Evolutionary conservation across 768 basidiomycete species (phyloP), one percentile per base, ranked within the genome.

Genomic region (Porphyrellus cyaneotinctus): DNA sequence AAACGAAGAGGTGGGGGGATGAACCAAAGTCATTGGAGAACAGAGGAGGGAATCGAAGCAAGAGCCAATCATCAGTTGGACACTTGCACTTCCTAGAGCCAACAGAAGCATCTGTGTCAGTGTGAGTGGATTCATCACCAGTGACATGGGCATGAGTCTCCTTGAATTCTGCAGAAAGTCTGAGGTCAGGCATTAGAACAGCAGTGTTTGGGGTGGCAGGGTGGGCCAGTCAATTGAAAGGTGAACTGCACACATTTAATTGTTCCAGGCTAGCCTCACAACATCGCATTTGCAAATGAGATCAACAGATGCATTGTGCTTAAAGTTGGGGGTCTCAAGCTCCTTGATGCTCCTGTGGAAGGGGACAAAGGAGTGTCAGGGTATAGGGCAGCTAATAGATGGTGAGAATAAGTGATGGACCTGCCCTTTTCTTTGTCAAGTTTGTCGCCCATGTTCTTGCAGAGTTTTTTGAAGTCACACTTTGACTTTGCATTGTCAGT

Each of bases 221-320:
- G 73, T 62, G 17, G 84, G 85, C 53, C 85, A 83, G 70, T 91
- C 90, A 59, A 91, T 77, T 59, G 86, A 69, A 92, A 92, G 1
- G 89, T 92, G 72, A 91, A 92, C 60, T 93, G 90, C 88, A 91
- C 91, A 39, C 89, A 83, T 59, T 89, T 87, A 71, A 91, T 87
- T 45, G 79, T 86, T 13, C 87, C 88, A 7, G 84, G 60, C 75
- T 79, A 13, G 81, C 82, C 67, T 88, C 86, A 49, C 88, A 84
- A 74, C 83, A 0, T 90, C 90, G 24, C 88, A 86, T 66, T 87
- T 85, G 28, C 81, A 83, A 52, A 91, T 82, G 57, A 90, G 80
- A 62, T 91, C 88, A 3, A 84, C 81, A 35, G 87, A 87, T 20
- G 79, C 81, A 62, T 84, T 91, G 54, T 81, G 85, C 63, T 78